phyloP scores from a whole-genome alignment of 768 basidiomycete genomes.

The Termitomyces sp. region DNA sequence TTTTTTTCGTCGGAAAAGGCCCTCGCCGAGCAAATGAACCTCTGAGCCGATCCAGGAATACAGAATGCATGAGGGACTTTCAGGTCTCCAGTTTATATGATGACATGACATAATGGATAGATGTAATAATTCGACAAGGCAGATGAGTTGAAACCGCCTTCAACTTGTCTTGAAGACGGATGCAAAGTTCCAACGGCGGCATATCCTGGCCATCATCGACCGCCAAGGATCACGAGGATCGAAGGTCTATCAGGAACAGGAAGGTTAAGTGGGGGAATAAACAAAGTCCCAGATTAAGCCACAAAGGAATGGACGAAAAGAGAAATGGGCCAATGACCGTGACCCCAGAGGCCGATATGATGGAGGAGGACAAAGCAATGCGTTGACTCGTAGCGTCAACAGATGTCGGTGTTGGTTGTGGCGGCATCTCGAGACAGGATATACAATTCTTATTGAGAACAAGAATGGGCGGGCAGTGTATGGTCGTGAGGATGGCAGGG shows the following conservation, averaged over 20 bases:
- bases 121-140: neutral
- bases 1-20: neutral
- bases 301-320: slow-evolving; percentile 14
- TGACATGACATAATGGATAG: neutral
- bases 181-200: neutral
- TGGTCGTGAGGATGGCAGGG: neutral
- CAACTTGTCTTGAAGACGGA: neutral
- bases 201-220: neutral
- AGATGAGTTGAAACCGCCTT: neutral
- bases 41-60: neutral
- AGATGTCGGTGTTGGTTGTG: neutral
- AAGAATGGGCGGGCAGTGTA: neutral
- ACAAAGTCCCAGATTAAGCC: slow-evolving; percentile 12
- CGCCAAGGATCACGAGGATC: neutral
- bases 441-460: neutral
- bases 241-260: slow-evolving; percentile 15
- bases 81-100: neutral
- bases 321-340: neutral
- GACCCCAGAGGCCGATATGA: neutral
- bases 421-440: neutral
- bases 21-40: neutral
- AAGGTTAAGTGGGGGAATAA: slow-evolving; percentile 6
- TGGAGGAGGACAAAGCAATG: neutral
- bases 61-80: neutral
- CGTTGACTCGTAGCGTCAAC: neutral